Evolutionary conservation across 805 yeast genomes (phyloP).

Genomic region (Barnettozyma sucrosica): DNA sequence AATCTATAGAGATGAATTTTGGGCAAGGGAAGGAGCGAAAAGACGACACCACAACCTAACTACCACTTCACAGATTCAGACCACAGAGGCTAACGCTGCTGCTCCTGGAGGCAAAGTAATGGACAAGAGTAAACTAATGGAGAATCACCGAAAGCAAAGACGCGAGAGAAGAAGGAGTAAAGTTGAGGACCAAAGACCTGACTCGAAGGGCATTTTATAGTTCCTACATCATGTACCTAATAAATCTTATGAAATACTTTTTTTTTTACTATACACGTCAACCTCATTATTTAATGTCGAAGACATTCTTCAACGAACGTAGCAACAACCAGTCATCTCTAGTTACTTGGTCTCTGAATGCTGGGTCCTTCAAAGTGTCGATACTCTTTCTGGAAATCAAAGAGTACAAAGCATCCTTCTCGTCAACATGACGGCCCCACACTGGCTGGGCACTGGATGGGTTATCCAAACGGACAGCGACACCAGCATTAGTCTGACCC

Average conservation of each 20-base stretch:
- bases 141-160: constrained; percentile 36
- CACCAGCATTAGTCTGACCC: constrained; percentile 97
- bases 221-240: not conserved
- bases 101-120: constrained; percentile 9
- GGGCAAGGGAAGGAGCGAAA: constrained; percentile 78
- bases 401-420: constrained; percentile 85
- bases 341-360: constrained; percentile 89
- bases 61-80: not conserved
- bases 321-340: constrained; percentile 95
- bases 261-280: not conserved
- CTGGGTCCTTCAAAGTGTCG: constrained; percentile 96
- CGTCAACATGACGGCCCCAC: constrained; percentile 99
- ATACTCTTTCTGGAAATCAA: constrained; percentile 83
- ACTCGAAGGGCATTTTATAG: not conserved
- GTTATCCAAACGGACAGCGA: constrained; percentile 94
- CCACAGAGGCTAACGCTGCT: not conserved
- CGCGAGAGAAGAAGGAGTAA: constrained; percentile 33
- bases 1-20: constrained; percentile 83
- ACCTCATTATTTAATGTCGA: constrained; percentile 55
- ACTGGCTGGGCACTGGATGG: constrained; percentile 91
- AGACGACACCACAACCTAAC: constrained; percentile 34
- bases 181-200: constrained; percentile 3
- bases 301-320: constrained; percentile 79
- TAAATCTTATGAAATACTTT: not conserved
- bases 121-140: constrained; percentile 28